Base-by-base conservation (phyloP, 2,329 filamentous ascomycete genomes). In the Stachybotrys chartarum region DNA sequence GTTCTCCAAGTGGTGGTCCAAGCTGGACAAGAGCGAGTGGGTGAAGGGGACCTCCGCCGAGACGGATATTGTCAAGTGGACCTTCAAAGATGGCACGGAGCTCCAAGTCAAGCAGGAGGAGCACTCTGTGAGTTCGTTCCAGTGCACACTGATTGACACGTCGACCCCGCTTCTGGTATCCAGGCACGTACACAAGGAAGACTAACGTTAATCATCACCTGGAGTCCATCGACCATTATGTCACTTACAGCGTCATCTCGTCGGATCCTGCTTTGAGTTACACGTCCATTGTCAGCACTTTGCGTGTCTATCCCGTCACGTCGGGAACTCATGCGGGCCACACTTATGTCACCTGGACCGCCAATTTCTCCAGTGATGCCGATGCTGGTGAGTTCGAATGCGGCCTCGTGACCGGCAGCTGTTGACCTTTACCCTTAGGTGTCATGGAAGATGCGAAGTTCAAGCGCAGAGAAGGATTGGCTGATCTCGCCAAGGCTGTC, bases 91-190 rank as follows among this genome's bases (percentile, higher is more conserved):
- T 64, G 85, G 84, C 52, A 83, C 80, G 31, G 78, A 82, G 55
- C 73, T 87, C 18, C 85, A 89, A 69, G 83, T 90, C 61, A 89
- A 89, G 82, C 84, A 87, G 75, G 86, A 90, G 72, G 86, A 88
- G 75, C 85, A 89, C 73, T 86, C 82, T 61, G 84, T 87, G 71
- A 57, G 80, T 70, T 3, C n/a, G 16, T n/a, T 42, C 32, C 50
- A 16, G 44, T 35, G 10, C 32, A 42, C 31, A 24, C 24, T 24
- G 24, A 24, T 24, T 24, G 24, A 24, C 24, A 24, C 24, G 24
- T 14, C 14, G 31, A 48, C 46, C 51, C 30, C 45, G 39, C 31
- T 46, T n/a, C 24, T 7, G 49, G 7, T 2, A 24, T 3, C 45
- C 8, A 24, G 24, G 45, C 14, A 12, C 45, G 45, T 18, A 30